Percentiles rank a stretch among this genome's conserved stretches.
Evolutionary conservation across 129 eudicot genomes (phyloP).

Genomic region (Tanacetum coccineum): DNA sequence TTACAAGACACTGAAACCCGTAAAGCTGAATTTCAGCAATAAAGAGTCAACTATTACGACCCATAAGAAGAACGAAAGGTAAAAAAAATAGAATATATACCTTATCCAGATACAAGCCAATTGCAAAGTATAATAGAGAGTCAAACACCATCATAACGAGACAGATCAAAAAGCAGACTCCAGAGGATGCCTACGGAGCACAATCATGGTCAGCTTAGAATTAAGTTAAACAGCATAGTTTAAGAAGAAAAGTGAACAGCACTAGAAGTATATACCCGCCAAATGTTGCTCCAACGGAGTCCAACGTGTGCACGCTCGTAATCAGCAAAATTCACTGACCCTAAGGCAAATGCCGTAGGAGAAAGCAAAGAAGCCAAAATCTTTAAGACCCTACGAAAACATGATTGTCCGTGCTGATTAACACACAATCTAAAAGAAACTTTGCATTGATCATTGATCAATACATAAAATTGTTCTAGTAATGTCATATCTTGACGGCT

Average conservation of each 20-base stretch:
- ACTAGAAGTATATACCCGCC: slow-evolving; percentile 60
- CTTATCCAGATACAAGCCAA: slow-evolving; percentile 94
- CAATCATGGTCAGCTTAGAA: slow-evolving; percentile 5
- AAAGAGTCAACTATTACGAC: slow-evolving; percentile 10
- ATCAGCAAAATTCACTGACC: slow-evolving; percentile 96
- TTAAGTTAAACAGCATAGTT: slow-evolving; percentile 9
- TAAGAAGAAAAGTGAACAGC: slow-evolving; percentile 7
- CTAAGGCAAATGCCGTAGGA: slow-evolving; percentile 98
- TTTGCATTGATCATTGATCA: not conserved
- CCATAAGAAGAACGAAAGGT: not conserved
- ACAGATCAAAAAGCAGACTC: slow-evolving; percentile 83
- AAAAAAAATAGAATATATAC: slow-evolving; percentile 35
- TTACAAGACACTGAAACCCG: not conserved
- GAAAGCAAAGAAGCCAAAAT: slow-evolving; percentile 91
- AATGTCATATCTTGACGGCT: slow-evolving; percentile 29
- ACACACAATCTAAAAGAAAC: slow-evolving; percentile 16
- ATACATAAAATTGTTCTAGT: not conserved
- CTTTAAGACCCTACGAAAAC: slow-evolving; percentile 63
- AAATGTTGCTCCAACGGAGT: slow-evolving; percentile 97
- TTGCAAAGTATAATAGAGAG: slow-evolving; percentile 63
- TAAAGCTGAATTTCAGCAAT: slow-evolving; percentile 17
- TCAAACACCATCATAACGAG: slow-evolving; percentile 88
- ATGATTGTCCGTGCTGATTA: slow-evolving; percentile 15
- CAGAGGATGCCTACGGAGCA: slow-evolving; percentile 80
- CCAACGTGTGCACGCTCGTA: slow-evolving; percentile 99